Evolutionary conservation across 495 filamentous ascomycete species (phyloP).

Genomic region (Pyrenula massariospora): DNA sequence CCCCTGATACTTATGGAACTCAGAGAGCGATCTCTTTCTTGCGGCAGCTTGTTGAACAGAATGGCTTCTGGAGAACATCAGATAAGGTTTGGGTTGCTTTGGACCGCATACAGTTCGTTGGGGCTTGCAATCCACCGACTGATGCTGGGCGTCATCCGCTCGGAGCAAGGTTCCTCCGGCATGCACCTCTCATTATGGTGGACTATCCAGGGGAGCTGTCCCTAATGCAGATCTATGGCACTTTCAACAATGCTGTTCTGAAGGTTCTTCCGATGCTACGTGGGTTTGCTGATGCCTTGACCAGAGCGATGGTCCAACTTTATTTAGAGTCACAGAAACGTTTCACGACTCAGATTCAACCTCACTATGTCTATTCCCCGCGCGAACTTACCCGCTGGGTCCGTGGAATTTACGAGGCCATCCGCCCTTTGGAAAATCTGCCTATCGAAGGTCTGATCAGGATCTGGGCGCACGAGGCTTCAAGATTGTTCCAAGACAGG

Average conservation of each 20-base stretch:
- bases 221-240: slow-evolving; percentile 92
- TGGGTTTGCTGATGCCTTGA: slow-evolving; percentile 86
- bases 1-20: slow-evolving; percentile 94
- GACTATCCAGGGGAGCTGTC: slow-evolving; percentile 96
- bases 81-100: slow-evolving; percentile 98
- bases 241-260: slow-evolving; percentile 90
- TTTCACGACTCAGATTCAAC: slow-evolving; percentile 92
- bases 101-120: slow-evolving; percentile 96
- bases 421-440: slow-evolving; percentile 78
- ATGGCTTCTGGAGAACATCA: slow-evolving; percentile 95
- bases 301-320: slow-evolving; percentile 95
- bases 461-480: slow-evolving; percentile 95
- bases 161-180: slow-evolving; percentile 83
- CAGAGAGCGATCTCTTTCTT: slow-evolving; percentile 95
- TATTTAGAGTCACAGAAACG: slow-evolving; percentile 87
- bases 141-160: slow-evolving; percentile 93
- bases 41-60: slow-evolving; percentile 92
- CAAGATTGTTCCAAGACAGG: slow-evolving; percentile 93
- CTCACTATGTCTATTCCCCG: slow-evolving; percentile 98
- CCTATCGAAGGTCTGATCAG: slow-evolving; percentile 84
- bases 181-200: slow-evolving; percentile 96
- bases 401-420: slow-evolving; percentile 91
- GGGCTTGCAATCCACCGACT: slow-evolving; percentile 97
- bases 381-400: slow-evolving; percentile 97
- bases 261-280: slow-evolving; percentile 95